A percentile compares a stretch with the other conserved stretches of the same genome.
Conservation (phyloP, 768 basidiomycete genomes). For the Naganishia onofrii region DNA sequence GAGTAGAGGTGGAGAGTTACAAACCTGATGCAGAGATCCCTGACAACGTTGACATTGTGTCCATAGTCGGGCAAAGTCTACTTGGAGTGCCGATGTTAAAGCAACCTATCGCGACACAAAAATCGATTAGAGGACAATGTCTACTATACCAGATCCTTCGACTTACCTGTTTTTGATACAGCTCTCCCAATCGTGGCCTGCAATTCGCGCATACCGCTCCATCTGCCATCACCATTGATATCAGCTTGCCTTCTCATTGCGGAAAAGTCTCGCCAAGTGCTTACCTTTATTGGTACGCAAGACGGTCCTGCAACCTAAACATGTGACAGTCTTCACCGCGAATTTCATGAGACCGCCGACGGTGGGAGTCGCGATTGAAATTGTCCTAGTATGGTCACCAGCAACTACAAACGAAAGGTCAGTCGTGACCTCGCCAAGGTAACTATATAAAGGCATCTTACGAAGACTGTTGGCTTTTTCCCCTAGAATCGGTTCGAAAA, state of each 20-base stretch:
- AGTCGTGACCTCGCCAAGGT: background rate
- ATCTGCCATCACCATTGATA: conserved; percentile 55
- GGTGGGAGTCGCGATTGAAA: conserved; percentile 93
- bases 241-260: background rate
- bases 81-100: conserved; percentile 73
- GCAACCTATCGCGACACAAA: conserved; percentile 51
- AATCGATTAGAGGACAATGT: background rate
- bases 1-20: background rate
- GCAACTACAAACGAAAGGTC: conserved; percentile 61
- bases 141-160: background rate
- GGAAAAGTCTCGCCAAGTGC: conserved; percentile 50
- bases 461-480: conserved; percentile 81
- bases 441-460: conserved; percentile 53
- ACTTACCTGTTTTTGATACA: conserved; percentile 85
- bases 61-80: conserved; percentile 91
- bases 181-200: conserved; percentile 73
- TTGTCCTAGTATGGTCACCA: conserved; percentile 91
- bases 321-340: conserved; percentile 90
- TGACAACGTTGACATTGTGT: conserved; percentile 99
- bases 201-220: conserved; percentile 96
- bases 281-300: conserved; percentile 71
- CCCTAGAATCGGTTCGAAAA: conserved; percentile 95
- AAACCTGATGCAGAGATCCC: conserved; percentile 83
- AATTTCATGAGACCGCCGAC: conserved; percentile 98
- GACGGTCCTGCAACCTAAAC: conserved; percentile 91